These are phyloP conservation scores for Physcia stellaris DNA, from an alignment of 495 filamentous ascomycete genomes.

Conservation along the genomic window DNA sequence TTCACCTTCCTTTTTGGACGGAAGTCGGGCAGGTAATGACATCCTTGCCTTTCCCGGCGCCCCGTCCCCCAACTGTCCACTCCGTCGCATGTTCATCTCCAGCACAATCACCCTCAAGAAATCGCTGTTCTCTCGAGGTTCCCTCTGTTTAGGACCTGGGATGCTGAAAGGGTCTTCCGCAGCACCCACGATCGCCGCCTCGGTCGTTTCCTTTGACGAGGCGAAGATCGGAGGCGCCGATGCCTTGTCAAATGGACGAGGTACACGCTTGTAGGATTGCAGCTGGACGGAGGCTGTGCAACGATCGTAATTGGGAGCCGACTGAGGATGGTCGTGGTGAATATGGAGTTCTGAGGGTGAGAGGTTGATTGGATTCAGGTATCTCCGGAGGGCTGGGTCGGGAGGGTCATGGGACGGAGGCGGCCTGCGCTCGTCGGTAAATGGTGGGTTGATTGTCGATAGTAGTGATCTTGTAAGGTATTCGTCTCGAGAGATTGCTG, in stretches of 20 bases:
- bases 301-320: constrained; percentile 19
- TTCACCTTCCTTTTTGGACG: neutral
- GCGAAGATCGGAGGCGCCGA: constrained; percentile 15
- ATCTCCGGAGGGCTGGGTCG: constrained; percentile 76
- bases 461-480: constrained; percentile 78
- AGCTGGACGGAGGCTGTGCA: constrained; percentile 75
- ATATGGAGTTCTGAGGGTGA: constrained; percentile 53
- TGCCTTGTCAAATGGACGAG: constrained; percentile 16
- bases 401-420: constrained; percentile 61
- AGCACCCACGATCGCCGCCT: neutral
- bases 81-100: constrained; percentile 93
- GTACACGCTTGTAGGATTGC: constrained; percentile 55
- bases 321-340: constrained; percentile 33
- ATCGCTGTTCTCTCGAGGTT: constrained; percentile 83
- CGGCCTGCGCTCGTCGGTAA: constrained; percentile 81
- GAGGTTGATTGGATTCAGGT: constrained; percentile 71
- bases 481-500: constrained; percentile 58
- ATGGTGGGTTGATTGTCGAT: constrained; percentile 61
- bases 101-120: constrained; percentile 90
- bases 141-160: constrained; percentile 58
- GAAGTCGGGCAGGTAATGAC: constrained; percentile 73
- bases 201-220: neutral
- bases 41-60: constrained; percentile 70
- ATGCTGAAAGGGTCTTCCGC: constrained; percentile 24
- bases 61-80: constrained; percentile 77